A percentile compares a stretch with the other conserved stretches of the same genome.
Conservation (phyloP, 768 basidiomycete species). For the Tulasnella sp. region DNA sequence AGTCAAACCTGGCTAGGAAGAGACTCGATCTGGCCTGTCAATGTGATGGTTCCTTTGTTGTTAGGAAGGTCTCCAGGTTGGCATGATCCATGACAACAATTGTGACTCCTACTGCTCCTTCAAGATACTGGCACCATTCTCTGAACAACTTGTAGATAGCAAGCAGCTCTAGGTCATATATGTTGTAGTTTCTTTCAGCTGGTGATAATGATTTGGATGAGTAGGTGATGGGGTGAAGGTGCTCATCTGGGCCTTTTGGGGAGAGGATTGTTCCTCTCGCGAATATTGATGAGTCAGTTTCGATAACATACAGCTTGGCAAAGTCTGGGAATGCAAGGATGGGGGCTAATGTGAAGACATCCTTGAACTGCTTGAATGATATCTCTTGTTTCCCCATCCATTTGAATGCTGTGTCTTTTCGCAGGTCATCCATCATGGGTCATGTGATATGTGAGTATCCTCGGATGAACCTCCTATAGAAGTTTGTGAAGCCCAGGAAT, state of each 20-base stretch:
- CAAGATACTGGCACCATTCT: constrained; percentile 16
- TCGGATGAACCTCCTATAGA: constrained; percentile 23
- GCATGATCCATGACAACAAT: constrained; percentile 18
- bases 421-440: background rate
- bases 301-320: background rate
- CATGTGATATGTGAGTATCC: constrained; percentile 19
- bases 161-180: constrained; percentile 27
- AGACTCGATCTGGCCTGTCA: constrained; percentile 22
- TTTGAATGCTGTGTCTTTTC: background rate
- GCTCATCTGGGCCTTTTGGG: background rate
- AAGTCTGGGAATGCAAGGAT: constrained; percentile 17
- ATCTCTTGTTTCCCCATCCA: background rate
- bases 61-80: constrained; percentile 20
- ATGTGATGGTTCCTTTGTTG: constrained; percentile 9
- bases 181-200: constrained; percentile 20
- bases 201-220: background rate
- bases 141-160: constrained; percentile 19
- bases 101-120: constrained; percentile 11
- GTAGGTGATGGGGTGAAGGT: constrained; percentile 14
- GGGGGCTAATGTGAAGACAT: constrained; percentile 17
- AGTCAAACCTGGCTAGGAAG: constrained; percentile 19
- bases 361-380: background rate
- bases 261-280: constrained; percentile 17
- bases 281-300: constrained; percentile 17
- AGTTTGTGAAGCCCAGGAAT: constrained; percentile 24